Conservation (phyloP, 2,329 filamentous ascomycete genomes). For the Macrophomina phaseolina region DNA sequence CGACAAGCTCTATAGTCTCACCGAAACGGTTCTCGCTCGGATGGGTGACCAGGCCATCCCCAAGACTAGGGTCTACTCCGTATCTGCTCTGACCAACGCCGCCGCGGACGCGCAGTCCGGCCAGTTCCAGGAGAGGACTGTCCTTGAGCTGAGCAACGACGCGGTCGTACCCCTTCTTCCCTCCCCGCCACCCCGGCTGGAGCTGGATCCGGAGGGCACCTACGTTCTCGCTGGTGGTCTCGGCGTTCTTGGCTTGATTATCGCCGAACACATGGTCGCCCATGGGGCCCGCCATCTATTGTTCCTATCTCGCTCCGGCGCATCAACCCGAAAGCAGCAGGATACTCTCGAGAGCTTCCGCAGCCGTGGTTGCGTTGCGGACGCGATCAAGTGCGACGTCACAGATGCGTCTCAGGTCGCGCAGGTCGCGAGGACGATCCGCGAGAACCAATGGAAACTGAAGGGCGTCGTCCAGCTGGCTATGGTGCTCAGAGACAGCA, state of each 20-base stretch:
- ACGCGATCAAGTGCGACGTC: slow-evolving; percentile 1
- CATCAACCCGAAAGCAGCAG: background rate
- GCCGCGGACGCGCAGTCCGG: background rate
- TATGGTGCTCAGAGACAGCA: slow-evolving; percentile 34
- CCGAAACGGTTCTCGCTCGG: no score
- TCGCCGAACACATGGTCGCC: slow-evolving; percentile 35
- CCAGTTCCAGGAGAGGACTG: slow-evolving; percentile 12
- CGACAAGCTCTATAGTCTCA: background rate
- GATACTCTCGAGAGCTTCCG: background rate
- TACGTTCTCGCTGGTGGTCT: slow-evolving; percentile 38
- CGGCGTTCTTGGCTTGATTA: slow-evolving; percentile 37
- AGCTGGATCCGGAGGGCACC: slow-evolving; percentile 30
- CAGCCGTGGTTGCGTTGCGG: background rate
- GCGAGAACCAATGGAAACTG: slow-evolving; percentile 28
- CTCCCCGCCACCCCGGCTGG: background rate
- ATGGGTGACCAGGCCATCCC: no score
- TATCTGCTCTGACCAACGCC: no score
- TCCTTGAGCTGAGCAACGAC: background rate
- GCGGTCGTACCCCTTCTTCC: background rate
- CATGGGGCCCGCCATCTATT: slow-evolving; percentile 36
- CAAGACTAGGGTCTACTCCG: no score
- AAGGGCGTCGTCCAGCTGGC: slow-evolving; percentile 36
- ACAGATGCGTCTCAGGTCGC: background rate
- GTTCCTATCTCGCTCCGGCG: slow-evolving; percentile 28
- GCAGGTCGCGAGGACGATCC: background rate